Conservation (phyloP, 2,329 filamentous ascomycete genomes). For the Sclerotinia glacialis region DNA sequence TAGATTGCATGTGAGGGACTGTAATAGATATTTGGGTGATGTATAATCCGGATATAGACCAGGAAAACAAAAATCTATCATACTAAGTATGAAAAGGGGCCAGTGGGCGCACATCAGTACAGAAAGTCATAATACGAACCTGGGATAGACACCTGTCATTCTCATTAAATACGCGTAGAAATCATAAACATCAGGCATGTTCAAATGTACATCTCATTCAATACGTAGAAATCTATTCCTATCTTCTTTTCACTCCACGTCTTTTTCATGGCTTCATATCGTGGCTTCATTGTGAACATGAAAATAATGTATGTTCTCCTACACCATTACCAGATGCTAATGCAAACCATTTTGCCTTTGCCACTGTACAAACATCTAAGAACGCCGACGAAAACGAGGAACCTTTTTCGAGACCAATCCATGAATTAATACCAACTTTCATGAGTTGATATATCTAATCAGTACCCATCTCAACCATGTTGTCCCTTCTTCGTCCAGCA, state of each 20-base stretch:
- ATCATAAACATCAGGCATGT: slow-evolving; percentile 19
- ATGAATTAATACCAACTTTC: slow-evolving; percentile 19
- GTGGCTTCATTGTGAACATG: slow-evolving; percentile 15
- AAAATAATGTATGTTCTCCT: slow-evolving; percentile 27
- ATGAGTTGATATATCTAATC: slow-evolving; percentile 31
- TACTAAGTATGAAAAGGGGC: slow-evolving; percentile 8
- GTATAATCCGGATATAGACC: slow-evolving; percentile 14
- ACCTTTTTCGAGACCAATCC: slow-evolving; percentile 25
- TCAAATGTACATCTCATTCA: slow-evolving; percentile 15
- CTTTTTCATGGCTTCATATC: slow-evolving; percentile 5
- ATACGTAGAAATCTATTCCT: slow-evolving; percentile 22
- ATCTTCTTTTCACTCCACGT: slow-evolving; percentile 3
- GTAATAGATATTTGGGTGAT: slow-evolving; percentile 17
- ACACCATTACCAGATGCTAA: slow-evolving; percentile 40
- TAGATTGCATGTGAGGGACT: not conserved
- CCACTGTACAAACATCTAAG: slow-evolving; percentile 34
- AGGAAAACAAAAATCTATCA: slow-evolving; percentile 25
- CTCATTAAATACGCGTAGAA: not conserved
- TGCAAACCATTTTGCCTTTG: slow-evolving; percentile 24
- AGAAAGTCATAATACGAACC: not conserved
- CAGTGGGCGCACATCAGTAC: not conserved
- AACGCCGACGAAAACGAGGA: slow-evolving; percentile 32
- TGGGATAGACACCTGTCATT: slow-evolving; percentile 25
- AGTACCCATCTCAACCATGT: slow-evolving; percentile 41
- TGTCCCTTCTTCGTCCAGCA: slow-evolving; percentile 46